Evolutionary conservation across 306 rosid genomes (phyloP), one percentile per base, ranked within the genome.

Genomic region (Lathyrus sativus): DNA sequence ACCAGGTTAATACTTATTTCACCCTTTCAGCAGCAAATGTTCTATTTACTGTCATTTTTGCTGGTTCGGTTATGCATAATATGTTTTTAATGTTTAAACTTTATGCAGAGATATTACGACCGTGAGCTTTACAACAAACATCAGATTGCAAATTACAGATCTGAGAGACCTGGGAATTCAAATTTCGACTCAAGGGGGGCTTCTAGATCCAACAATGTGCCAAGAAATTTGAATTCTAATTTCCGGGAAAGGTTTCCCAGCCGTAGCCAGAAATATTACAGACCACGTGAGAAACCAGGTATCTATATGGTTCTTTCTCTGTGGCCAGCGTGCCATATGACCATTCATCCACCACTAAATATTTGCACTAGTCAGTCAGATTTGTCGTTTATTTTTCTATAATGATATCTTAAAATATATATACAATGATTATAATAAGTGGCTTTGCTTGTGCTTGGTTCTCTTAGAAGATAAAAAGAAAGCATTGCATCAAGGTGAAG

Each of bases 371-470:
- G 11, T 46, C 53, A 46, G 77, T 41, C 84, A 80, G 79, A 78
- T 73, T 46, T 66, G 81, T 41, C 81, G 31, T 80, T n/a, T n/a
- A n/a, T n/a, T n/a, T n/a, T n/a, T 35, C 2, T 9, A 60, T 9
- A 22, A 58, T 33, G 80, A 5, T 88, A 76, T 68, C 84, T 82
- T 62, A 73, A 78, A 49, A 85, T 2, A 26, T 3, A 70, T 65
- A 59, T 67, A 46, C 18, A 71, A 78, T 68, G 68, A 65, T 60
- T 38, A 79, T 18, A 49, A 82, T 13, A 82, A 75, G 61, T 84
- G 72, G 74, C 86, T 82, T 85, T 72, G 74, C 86, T 60, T 10
- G 93, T 86, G 85, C 79, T 88, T 81, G 87, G 82, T 48, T 80
- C 85, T 70, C 82, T 82, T 74, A 89, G 85, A 67, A 6, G 82